A percentile compares a stretch with the other conserved stretches of the same genome.
Evolutionary conservation across 2,329 filamentous ascomycete species (phyloP).

Genomic region (Alternaria panax): DNA sequence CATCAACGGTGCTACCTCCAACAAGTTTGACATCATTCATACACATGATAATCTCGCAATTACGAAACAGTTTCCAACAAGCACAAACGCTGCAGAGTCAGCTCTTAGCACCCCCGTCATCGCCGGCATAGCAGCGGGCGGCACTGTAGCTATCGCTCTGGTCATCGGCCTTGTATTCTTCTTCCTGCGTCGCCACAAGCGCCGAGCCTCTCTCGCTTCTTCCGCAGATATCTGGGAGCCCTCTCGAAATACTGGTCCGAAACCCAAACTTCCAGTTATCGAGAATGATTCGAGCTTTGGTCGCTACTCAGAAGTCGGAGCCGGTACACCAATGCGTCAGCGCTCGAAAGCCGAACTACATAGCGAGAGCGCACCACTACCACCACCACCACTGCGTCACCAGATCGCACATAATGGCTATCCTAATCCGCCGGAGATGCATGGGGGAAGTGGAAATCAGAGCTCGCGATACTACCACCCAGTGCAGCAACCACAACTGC

Average conservation of each 20-base stretch:
- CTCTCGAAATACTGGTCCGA: background rate
- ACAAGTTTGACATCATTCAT: too few species aligned
- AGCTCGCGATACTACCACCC: background rate
- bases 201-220: background rate
- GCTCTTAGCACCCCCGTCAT: slow-evolving; percentile 20
- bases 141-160: slow-evolving; percentile 15
- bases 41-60: background rate
- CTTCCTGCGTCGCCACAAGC: slow-evolving; percentile 19
- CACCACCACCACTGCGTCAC: background rate
- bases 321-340: background rate
- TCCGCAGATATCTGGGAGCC: slow-evolving; percentile 3
- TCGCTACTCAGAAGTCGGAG: background rate
- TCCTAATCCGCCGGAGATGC: background rate
- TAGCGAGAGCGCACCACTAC: background rate
- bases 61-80: too few species aligned
- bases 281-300: background rate
- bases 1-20: background rate
- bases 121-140: slow-evolving; percentile 26
- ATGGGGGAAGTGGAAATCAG: background rate
- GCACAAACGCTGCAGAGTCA: background rate
- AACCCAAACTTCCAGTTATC: background rate
- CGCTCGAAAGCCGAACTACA: background rate
- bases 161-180: slow-evolving; percentile 16
- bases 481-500: background rate
- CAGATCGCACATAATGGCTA: background rate